phyloP scores from a whole-genome alignment of 805 yeast species.

The Wickerhamiella azymoides region DNA sequence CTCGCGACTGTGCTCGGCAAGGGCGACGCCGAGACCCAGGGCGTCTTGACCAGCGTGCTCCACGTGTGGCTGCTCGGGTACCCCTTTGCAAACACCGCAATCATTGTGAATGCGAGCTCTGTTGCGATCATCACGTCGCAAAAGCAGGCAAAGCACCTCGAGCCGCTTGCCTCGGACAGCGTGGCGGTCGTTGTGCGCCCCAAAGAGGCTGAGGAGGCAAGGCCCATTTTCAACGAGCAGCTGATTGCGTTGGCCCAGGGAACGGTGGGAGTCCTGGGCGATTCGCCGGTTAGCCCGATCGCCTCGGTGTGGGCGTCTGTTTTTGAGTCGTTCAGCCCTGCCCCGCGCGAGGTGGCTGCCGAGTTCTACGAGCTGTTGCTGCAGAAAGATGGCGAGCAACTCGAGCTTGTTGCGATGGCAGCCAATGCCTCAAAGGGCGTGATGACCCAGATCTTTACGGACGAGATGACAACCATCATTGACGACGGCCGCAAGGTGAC shows the following conservation, averaged over 20 bases:
- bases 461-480: conserved; percentile 73
- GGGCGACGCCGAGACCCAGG: conserved; percentile 75
- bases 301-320: conserved; percentile 59
- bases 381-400: conserved; percentile 67
- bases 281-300: conserved; percentile 70
- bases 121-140: conserved; percentile 60
- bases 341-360: conserved; percentile 33
- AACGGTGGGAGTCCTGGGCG: conserved; percentile 58
- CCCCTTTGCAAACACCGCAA: conserved; percentile 85
- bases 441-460: conserved; percentile 62
- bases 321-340: conserved; percentile 23
- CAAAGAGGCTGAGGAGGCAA: conserved; percentile 69
- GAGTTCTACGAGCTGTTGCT: conserved; percentile 50
- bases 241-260: conserved; percentile 28
- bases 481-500: conserved; percentile 75
- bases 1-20: conserved; percentile 68
- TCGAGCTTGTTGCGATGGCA: conserved; percentile 50
- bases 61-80: conserved; percentile 90
- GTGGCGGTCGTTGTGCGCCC: conserved; percentile 57
- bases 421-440: conserved; percentile 63
- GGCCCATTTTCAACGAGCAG: conserved; percentile 47
- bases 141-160: conserved; percentile 71
- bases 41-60: conserved; percentile 70
- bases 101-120: conserved; percentile 48
- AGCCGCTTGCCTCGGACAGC: conserved; percentile 37